These are phyloP conservation scores for Ophiostoma sp. DNA, from an alignment of 2,329 filamentous ascomycete genomes.

Conservation along the genomic window DNA sequence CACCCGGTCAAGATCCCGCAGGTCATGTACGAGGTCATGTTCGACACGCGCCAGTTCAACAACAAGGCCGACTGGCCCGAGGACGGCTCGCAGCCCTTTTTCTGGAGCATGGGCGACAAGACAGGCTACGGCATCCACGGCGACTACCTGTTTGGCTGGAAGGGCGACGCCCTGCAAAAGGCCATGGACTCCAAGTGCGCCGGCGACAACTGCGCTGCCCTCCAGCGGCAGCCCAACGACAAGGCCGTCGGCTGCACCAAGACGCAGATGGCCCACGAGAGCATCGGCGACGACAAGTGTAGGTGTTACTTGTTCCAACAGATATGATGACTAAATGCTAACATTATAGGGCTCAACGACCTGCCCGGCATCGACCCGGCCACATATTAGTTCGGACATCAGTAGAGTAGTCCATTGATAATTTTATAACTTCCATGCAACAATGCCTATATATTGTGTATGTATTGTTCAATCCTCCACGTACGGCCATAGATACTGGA, in stretches of 20 bases:
- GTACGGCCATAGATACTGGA: neutral
- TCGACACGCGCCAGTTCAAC: slow-evolving; percentile 33
- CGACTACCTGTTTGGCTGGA: slow-evolving; percentile 30
- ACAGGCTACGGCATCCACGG: slow-evolving; percentile 29
- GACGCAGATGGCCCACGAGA: slow-evolving; percentile 27
- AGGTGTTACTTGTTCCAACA: neutral
- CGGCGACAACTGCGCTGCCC: slow-evolving; percentile 27
- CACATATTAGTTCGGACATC: neutral
- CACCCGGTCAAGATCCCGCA: slow-evolving; percentile 29
- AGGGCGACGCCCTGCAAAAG: slow-evolving; percentile 27
- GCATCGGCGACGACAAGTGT: slow-evolving; percentile 27
- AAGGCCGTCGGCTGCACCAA: slow-evolving; percentile 29
- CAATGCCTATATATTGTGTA: no score
- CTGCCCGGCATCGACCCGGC: neutral
- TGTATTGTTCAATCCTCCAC: neutral
- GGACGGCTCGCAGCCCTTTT: slow-evolving; percentile 34
- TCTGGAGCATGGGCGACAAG: slow-evolving; percentile 29
- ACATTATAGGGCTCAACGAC: neutral
- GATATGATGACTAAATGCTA: neutral
- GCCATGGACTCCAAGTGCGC: slow-evolving; percentile 29
- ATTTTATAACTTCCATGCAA: neutral
- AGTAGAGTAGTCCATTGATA: neutral
- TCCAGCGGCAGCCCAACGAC: slow-evolving; percentile 28
- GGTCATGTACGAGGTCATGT: slow-evolving; percentile 30
- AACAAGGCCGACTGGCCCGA: slow-evolving; percentile 36